A percentile compares a stretch with the other conserved stretches of the same genome.
Evolutionary conservation across 192 early-diverging fungal genomes (phyloP).

Genomic region (Glomus cerebriforme): DNA sequence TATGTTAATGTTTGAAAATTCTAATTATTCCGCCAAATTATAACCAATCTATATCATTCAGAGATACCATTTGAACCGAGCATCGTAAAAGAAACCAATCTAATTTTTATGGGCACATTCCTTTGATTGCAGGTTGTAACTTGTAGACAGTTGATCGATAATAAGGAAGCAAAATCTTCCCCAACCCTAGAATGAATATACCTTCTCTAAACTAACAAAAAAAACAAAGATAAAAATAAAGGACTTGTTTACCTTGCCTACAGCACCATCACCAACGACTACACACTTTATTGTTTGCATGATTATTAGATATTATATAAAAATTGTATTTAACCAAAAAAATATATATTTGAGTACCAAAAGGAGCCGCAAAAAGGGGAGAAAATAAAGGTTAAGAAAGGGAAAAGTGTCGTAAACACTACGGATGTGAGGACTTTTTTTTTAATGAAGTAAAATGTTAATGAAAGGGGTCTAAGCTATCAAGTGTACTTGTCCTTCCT

Average conservation of each 20-base stretch:
- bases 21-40: not conserved
- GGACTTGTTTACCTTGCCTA: slow-evolving; percentile 61
- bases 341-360: not conserved
- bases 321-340: not conserved
- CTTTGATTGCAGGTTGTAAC: not conserved
- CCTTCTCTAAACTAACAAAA: not conserved
- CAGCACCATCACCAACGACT: slow-evolving; percentile 76
- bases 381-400: not conserved
- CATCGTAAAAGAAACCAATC: not conserved
- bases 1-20: too few relatives aligned
- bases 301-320: slow-evolving; percentile 7
- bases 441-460: not conserved
- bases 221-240: not conserved
- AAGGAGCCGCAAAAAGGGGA: not conserved
- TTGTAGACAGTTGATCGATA: not conserved
- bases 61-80: not conserved
- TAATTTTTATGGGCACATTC: not conserved
- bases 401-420: not conserved
- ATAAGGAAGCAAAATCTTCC: not conserved
- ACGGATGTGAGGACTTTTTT: not conserved
- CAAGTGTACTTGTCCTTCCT: not conserved
- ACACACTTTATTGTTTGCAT: slow-evolving; percentile 87
- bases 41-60: not conserved
- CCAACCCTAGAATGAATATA: not conserved
- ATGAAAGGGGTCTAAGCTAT: not conserved